phyloP scores from a whole-genome alignment of 1,284 basidiomycete genomes.

The Erythrobasidium hasegawianum region DNA sequence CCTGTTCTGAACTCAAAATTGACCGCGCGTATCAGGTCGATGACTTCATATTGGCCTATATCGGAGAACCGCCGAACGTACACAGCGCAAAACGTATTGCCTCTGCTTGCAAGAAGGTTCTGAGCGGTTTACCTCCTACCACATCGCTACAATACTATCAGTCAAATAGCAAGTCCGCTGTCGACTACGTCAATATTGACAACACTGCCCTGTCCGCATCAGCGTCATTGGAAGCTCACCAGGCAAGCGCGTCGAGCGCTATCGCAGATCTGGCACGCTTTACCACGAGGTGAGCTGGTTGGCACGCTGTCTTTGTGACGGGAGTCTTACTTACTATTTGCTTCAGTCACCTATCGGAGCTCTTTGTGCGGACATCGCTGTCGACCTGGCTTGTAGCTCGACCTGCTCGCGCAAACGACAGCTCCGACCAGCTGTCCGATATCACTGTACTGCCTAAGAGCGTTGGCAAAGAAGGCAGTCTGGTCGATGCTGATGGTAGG shows the following conservation, averaged over 20 bases:
- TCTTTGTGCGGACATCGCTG: conserved; percentile 15
- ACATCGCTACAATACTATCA: no score
- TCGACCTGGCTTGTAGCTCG: conserved; percentile 24
- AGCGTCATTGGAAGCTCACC: background rate
- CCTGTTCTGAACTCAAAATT: no score
- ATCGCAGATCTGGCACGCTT: conserved; percentile 5
- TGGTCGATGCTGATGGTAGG: conserved; percentile 29
- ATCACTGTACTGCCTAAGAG: conserved; percentile 28
- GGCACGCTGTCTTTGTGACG: background rate
- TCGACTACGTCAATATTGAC: background rate
- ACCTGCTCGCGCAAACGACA: background rate
- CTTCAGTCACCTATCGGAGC: conserved; percentile 5
- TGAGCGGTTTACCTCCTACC: no score
- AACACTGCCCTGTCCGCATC: background rate
- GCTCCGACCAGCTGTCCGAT: background rate
- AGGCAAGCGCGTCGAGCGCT: background rate
- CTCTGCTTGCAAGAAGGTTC: no score
- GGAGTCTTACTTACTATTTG: background rate
- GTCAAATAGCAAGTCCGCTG: background rate
- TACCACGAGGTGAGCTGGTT: background rate
- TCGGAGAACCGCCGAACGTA: no score
- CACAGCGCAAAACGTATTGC: no score
- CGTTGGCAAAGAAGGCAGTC: conserved; percentile 24
- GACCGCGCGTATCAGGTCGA: no score
- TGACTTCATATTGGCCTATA: no score